A percentile compares a stretch with the other conserved stretches of the same genome.
These are phyloP conservation scores for Oenanthe sinensis DNA, from an alignment of 129 eudicot genomes.

Conservation along the genomic window DNA sequence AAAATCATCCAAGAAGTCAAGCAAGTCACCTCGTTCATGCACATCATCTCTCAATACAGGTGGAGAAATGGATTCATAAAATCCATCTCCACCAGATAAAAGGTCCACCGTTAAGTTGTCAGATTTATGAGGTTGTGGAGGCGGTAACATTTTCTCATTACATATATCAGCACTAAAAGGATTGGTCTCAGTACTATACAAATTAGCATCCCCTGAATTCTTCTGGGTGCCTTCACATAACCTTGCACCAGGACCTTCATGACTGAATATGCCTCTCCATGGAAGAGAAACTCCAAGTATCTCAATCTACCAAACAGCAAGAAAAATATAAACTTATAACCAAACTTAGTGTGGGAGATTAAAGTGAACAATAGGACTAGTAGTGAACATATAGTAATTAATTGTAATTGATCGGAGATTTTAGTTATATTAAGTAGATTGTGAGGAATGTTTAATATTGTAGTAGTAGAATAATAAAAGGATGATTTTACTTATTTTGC, in stretches of 20 bases:
- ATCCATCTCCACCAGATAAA: slow-evolving; percentile 59
- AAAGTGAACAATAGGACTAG: background rate
- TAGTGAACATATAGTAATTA: background rate
- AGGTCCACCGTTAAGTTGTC: slow-evolving; percentile 53
- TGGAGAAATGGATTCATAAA: slow-evolving; percentile 45
- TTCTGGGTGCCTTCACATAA: slow-evolving; percentile 31
- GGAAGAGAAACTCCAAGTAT: slow-evolving; percentile 89
- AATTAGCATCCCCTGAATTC: slow-evolving; percentile 22
- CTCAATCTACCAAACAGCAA: slow-evolving; percentile 45
- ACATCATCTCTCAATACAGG: slow-evolving; percentile 39
- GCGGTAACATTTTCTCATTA: slow-evolving; percentile 18
- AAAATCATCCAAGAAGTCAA: slow-evolving; percentile 57
- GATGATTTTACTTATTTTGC: background rate
- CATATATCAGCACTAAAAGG: slow-evolving; percentile 32
- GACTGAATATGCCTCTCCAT: slow-evolving; percentile 56
- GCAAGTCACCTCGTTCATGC: slow-evolving; percentile 50
- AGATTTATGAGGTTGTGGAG: slow-evolving; percentile 34
- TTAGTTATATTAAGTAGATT: background rate
- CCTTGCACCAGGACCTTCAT: slow-evolving; percentile 52
- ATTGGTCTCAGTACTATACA: slow-evolving; percentile 33
- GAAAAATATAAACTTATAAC: background rate
- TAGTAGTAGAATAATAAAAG: background rate
- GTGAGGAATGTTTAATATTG: background rate
- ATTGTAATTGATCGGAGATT: background rate
- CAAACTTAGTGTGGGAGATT: background rate